phyloP scores from a whole-genome alignment of 2,329 filamentous ascomycete species.

The Xylariaceae sp. region DNA sequence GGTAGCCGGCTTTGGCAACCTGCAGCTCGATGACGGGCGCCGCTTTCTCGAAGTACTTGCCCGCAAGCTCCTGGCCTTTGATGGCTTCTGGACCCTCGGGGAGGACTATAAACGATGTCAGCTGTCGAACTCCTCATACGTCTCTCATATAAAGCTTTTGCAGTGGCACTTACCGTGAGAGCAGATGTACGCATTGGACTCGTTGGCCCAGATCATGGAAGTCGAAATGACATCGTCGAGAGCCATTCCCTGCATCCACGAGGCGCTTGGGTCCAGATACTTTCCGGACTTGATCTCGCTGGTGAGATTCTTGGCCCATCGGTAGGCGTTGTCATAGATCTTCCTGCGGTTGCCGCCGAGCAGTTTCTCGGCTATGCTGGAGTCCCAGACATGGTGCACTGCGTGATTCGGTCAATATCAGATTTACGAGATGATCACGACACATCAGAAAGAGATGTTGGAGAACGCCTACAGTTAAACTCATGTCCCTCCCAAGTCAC shows the following conservation, averaged over 20 bases:
- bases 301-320: slow-evolving; percentile 54
- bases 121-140: not conserved
- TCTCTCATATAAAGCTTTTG: too few relatives aligned
- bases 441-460: too few relatives aligned
- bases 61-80: slow-evolving; percentile 54
- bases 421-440: too few relatives aligned
- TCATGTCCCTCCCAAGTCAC: slow-evolving; percentile 54
- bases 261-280: slow-evolving; percentile 44
- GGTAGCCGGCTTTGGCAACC: slow-evolving; percentile 63
- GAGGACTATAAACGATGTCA: slow-evolving; percentile 43
- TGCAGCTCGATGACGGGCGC: slow-evolving; percentile 61
- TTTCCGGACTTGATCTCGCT: slow-evolving; percentile 51
- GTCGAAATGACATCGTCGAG: slow-evolving; percentile 50
- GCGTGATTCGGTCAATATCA: slow-evolving; percentile 1
- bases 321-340: slow-evolving; percentile 45
- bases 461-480: slow-evolving; percentile 52
- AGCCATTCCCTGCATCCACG: slow-evolving; percentile 55
- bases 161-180: slow-evolving; percentile 51
- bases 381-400: slow-evolving; percentile 69
- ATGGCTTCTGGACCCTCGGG: slow-evolving; percentile 56
- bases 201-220: slow-evolving; percentile 58
- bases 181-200: slow-evolving; percentile 59
- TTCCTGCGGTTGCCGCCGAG: slow-evolving; percentile 50
- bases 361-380: slow-evolving; percentile 60
- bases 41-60: slow-evolving; percentile 58